Evolutionary conservation across 306 rosid species (phyloP).

Genomic region (Mucuna pruriens): DNA sequence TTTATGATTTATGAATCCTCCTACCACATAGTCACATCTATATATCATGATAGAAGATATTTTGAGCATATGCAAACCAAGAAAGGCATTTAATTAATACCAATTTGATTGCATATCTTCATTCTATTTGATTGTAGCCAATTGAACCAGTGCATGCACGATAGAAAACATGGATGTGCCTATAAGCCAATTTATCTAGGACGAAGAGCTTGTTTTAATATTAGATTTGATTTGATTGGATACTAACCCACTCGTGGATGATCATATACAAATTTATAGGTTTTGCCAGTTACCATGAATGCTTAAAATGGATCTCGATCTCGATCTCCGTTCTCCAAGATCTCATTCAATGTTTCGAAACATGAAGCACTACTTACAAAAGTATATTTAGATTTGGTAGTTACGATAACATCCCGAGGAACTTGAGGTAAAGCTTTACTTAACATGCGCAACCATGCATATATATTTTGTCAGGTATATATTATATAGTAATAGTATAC

Average conservation of each 20-base stretch:
- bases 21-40: constrained; percentile 11
- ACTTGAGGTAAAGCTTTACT: constrained; percentile 14
- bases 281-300: constrained; percentile 29
- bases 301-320: constrained; percentile 34
- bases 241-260: constrained; percentile 52
- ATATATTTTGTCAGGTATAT: too few relatives aligned
- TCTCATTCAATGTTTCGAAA: constrained; percentile 53
- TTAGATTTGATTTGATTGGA: constrained; percentile 49
- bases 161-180: not conserved
- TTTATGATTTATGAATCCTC: not conserved
- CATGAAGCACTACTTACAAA: constrained; percentile 49
- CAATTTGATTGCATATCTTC: constrained; percentile 29
- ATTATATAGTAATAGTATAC: not conserved
- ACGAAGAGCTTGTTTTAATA: constrained; percentile 32
- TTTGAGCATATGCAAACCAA: not conserved
- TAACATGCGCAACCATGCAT: constrained; percentile 8
- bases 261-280: constrained; percentile 28
- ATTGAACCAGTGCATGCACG: constrained; percentile 40
- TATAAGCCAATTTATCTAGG: constrained; percentile 23
- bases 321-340: constrained; percentile 33
- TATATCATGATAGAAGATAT: not conserved
- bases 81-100: not conserved
- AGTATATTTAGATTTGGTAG: constrained; percentile 41
- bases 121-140: constrained; percentile 27
- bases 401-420: constrained; percentile 36